phyloP scores from a whole-genome alignment of 345 rosid species.

The Angophora floribunda region DNA sequence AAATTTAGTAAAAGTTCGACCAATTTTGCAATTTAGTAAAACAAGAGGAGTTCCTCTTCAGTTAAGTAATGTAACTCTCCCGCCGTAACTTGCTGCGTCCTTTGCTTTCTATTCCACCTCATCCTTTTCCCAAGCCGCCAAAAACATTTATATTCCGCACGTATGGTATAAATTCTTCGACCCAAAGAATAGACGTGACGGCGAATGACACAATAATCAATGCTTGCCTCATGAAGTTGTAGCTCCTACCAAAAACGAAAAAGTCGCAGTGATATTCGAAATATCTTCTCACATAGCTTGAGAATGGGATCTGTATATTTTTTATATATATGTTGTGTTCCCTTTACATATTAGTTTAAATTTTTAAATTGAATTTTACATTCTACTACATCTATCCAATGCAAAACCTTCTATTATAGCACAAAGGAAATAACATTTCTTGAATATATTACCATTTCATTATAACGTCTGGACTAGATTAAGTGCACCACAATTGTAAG shows the following conservation, averaged over 20 bases:
- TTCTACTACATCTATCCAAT: neutral
- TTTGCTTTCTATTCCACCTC: neutral
- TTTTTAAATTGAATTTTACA: neutral
- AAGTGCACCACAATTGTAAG: neutral
- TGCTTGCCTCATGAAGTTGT: neutral
- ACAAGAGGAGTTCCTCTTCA: neutral
- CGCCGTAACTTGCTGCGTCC: neutral
- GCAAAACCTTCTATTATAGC: neutral
- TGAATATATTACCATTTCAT: neutral
- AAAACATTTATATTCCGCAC: neutral
- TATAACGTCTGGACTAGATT: neutral
- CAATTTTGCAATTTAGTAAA: neutral
- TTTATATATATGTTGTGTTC: neutral
- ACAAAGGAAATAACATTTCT: neutral
- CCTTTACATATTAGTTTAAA: neutral
- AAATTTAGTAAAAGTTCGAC: neutral
- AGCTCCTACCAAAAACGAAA: too few species aligned
- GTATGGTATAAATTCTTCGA: neutral
- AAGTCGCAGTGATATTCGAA: neutral
- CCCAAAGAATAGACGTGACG: neutral
- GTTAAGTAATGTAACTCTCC: neutral
- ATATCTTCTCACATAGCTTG: too few species aligned
- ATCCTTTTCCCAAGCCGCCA: neutral
- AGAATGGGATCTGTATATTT: rapidly evolving
- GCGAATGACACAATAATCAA: neutral